Conservation (phyloP, 495 filamentous ascomycete species). For the Penicillium egyptiacum region DNA sequence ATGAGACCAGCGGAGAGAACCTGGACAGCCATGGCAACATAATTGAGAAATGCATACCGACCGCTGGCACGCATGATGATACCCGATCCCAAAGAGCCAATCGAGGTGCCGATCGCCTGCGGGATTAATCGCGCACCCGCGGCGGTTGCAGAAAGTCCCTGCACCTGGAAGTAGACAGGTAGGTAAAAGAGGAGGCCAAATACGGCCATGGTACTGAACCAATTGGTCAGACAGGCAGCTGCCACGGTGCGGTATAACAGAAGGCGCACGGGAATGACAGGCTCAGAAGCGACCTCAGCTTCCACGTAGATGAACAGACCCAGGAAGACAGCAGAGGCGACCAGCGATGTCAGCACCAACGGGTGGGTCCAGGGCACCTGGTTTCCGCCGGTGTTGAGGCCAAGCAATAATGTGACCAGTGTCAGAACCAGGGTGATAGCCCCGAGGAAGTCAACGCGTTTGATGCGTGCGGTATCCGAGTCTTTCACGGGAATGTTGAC, state of each 20-base stretch:
- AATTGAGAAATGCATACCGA: slow-evolving; percentile 61
- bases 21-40: slow-evolving; percentile 53
- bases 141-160: slow-evolving; percentile 65
- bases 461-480: slow-evolving; percentile 54
- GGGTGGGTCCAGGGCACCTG: slow-evolving; percentile 82
- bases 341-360: slow-evolving; percentile 67
- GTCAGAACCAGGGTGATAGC: slow-evolving; percentile 64
- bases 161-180: slow-evolving; percentile 80
- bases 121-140: slow-evolving; percentile 74
- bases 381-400: slow-evolving; percentile 84
- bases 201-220: slow-evolving; percentile 58
- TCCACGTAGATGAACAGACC: slow-evolving; percentile 65
- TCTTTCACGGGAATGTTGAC: slow-evolving; percentile 76
- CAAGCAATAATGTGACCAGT: slow-evolving; percentile 74
- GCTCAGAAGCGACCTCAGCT: slow-evolving; percentile 64
- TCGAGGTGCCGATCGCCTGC: slow-evolving; percentile 61
- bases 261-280: slow-evolving; percentile 80
- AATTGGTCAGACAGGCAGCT: slow-evolving; percentile 74
- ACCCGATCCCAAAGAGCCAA: slow-evolving; percentile 69
- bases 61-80: slow-evolving; percentile 77
- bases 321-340: slow-evolving; percentile 59
- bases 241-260: slow-evolving; percentile 71
- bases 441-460: slow-evolving; percentile 84
- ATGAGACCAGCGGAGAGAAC: slow-evolving; percentile 49
- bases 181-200: slow-evolving; percentile 69